Conservation (phyloP, 139 green algal species). For the Desmodesmus armatus region DNA sequence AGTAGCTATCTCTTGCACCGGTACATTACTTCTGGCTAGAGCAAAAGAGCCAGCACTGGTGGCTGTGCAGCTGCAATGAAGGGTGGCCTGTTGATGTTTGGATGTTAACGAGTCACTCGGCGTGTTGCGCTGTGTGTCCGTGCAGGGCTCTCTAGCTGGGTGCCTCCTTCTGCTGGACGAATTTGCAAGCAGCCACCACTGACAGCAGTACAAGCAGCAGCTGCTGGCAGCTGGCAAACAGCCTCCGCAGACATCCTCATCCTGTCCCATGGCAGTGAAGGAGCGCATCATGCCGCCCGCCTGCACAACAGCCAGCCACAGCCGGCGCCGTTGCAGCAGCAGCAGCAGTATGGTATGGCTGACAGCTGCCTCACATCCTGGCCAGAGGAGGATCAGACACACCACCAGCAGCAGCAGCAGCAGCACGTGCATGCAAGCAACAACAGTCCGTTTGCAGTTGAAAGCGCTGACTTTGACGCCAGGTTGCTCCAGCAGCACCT, state of each 20-base stretch:
- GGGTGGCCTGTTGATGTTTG: neutral
- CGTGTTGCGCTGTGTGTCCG: too few species aligned
- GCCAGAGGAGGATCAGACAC: neutral
- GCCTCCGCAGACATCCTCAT: neutral
- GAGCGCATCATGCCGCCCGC: too few species aligned
- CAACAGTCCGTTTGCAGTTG: constrained; percentile 1
- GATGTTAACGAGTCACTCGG: too few species aligned
- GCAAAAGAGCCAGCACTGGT: neutral
- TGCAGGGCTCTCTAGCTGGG: neutral
- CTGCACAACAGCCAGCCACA: constrained; percentile 18
- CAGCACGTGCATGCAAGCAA: neutral
- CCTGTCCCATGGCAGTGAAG: neutral
- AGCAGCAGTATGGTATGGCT: neutral
- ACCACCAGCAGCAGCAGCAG: neutral
- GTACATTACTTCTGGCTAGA: neutral
- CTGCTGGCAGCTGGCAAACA: neutral
- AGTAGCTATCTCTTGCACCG: neutral
- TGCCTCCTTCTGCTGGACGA: too few species aligned
- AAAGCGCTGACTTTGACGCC: neutral
- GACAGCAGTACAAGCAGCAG: neutral
- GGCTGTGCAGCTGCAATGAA: neutral
- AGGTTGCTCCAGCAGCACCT: neutral
- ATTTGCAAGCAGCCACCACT: too few species aligned
- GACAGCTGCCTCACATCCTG: neutral
- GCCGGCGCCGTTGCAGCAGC: neutral